A percentile compares a stretch with the other conserved stretches of the same genome.
Evolutionary conservation across 2,329 filamentous ascomycete species (phyloP).

Genomic region (Alternaria conjuncta): DNA sequence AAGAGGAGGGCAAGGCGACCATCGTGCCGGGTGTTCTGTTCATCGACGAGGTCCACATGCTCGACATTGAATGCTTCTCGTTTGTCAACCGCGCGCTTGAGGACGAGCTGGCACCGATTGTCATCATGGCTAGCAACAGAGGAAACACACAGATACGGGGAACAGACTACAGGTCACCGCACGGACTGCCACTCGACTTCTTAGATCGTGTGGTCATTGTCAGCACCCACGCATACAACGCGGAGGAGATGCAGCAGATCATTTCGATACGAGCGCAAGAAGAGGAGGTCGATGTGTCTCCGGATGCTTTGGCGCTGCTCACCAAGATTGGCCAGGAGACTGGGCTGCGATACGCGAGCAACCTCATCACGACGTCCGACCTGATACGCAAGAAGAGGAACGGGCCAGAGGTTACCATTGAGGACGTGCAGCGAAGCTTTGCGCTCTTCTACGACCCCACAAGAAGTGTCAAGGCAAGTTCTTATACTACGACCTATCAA

Average conservation of each 20-base stretch:
- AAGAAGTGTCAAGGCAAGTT: conserved; percentile 74
- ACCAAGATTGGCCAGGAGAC: conserved; percentile 96
- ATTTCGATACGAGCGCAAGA: conserved; percentile 91
- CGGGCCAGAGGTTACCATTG: conserved; percentile 80
- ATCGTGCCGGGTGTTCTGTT: conserved; percentile 97
- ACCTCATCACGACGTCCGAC: conserved; percentile 94
- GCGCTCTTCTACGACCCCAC: conserved; percentile 89
- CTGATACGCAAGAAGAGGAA: conserved; percentile 85
- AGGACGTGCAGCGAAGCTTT: conserved; percentile 93
- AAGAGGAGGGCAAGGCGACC: conserved; percentile 98
- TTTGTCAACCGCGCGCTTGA: conserved; percentile 98
- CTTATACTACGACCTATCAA: neutral
- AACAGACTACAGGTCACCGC: conserved; percentile 90
- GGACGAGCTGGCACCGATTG: conserved; percentile 91
- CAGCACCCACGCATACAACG: conserved; percentile 83
- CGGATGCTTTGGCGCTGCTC: conserved; percentile 88
- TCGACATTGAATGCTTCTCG: conserved; percentile 98
- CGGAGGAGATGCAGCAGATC: conserved; percentile 90
- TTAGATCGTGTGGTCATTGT: conserved; percentile 96
- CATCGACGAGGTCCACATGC: conserved; percentile 99
- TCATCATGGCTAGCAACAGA: conserved; percentile 99
- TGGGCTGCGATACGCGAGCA: conserved; percentile 93
- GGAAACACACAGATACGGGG: conserved; percentile 90
- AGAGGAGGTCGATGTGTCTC: conserved; percentile 90
- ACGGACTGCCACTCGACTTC: conserved; percentile 94